phyloP scores from a whole-genome alignment of 78 protist genomes.

The Dictyostelium capitatum region DNA sequence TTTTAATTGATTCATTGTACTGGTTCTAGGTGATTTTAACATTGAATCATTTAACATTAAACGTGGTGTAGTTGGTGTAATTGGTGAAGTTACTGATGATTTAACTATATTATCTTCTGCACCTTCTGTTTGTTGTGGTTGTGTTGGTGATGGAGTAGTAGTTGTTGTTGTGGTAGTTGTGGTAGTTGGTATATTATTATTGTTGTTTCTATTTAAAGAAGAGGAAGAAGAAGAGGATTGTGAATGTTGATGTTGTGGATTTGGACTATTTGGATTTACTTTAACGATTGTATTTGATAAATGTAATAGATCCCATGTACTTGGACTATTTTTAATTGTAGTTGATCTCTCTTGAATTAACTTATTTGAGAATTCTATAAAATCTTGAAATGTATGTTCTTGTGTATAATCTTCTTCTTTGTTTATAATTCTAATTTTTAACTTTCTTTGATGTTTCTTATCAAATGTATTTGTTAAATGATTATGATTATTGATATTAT shows the following conservation, averaged over 20 bases:
- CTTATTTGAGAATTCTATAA: neutral
- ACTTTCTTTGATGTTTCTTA: neutral
- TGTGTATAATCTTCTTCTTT: conserved; percentile 40
- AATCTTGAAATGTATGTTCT: conserved; percentile 29
- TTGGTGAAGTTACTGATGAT: neutral
- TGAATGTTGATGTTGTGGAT: neutral
- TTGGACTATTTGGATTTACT: neutral
- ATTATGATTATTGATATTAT: too few relatives aligned
- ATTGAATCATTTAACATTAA: neutral
- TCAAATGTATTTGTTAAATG: too few relatives aligned
- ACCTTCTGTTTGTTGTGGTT: neutral
- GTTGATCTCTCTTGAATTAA: neutral
- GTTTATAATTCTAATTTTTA: neutral
- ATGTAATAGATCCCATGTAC: neutral
- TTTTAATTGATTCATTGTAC: conserved; percentile 7
- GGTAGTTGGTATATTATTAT: neutral
- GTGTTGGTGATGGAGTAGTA: neutral
- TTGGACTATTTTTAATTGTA: neutral
- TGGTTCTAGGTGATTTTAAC: neutral
- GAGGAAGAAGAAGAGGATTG: too few relatives aligned
- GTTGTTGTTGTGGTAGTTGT: neutral
- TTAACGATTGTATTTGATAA: neutral
- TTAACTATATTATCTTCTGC: neutral
- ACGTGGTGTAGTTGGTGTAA: neutral
- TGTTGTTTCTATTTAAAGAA: too few relatives aligned